Evolutionary conservation across 164 flowering plant genomes (phyloP).

Genomic region (Pachysandra terminalis): DNA sequence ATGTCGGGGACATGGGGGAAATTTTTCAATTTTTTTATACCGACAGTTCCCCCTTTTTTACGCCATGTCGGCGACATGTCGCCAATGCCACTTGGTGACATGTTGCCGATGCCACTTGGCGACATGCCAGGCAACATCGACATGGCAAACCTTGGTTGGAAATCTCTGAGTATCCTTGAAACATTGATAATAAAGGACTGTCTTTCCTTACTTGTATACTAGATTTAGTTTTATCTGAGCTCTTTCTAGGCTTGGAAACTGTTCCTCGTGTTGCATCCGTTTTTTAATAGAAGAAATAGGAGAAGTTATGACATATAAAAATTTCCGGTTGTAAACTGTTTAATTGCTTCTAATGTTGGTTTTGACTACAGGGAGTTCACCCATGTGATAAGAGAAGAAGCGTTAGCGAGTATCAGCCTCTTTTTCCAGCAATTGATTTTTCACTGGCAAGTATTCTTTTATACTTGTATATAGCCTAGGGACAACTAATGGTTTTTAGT

Average conservation of each 20-base stretch:
- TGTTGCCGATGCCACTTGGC: too few relatives aligned
- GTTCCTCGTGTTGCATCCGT: background rate
- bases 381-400: conserved; percentile 90
- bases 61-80: too few relatives aligned
- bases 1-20: too few relatives aligned
- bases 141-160: too few relatives aligned
- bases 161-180: too few relatives aligned
- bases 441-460: conserved; percentile 59
- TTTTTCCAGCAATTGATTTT: conserved; percentile 93
- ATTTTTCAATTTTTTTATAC: too few relatives aligned
- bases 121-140: too few relatives aligned
- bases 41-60: too few relatives aligned
- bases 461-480: background rate
- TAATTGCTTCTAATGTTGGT: background rate
- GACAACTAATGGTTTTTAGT: background rate
- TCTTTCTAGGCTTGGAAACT: background rate
- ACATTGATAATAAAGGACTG: background rate
- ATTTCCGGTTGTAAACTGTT: background rate
- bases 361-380: conserved; percentile 71
- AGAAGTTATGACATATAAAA: background rate
- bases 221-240: background rate
- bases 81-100: too few relatives aligned
- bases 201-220: background rate
- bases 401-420: conserved; percentile 54
- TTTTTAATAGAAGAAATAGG: background rate